Evolutionary conservation across 2,329 filamentous ascomycete genomes (phyloP).

Genomic region (Aspergillus hortae): DNA sequence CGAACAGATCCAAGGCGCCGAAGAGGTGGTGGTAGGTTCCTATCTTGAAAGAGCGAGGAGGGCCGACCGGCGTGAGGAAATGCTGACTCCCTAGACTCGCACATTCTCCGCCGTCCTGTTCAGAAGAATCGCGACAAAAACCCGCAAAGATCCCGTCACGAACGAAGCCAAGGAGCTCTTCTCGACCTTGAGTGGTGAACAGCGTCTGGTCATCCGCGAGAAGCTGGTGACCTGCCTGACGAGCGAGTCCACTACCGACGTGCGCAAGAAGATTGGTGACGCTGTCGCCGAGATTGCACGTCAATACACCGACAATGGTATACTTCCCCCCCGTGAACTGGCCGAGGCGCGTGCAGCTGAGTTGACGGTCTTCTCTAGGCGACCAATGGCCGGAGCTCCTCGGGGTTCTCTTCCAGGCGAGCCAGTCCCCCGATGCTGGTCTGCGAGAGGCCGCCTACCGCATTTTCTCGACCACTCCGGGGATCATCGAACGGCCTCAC

Average conservation of each 20-base stretch:
- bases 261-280: conserved; percentile 94
- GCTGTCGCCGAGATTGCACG: conserved; percentile 94
- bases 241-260: conserved; percentile 66
- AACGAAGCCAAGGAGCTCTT: conserved; percentile 80
- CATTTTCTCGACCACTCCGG: conserved; percentile 91
- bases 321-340: conserved; percentile 6
- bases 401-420: conserved; percentile 79
- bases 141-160: conserved; percentile 66
- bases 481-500: conserved; percentile 93
- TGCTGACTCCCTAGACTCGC: conserved; percentile 59
- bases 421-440: conserved; percentile 76
- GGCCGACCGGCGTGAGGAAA: too few species aligned
- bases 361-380: conserved; percentile 48
- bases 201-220: conserved; percentile 73
- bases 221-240: conserved; percentile 77
- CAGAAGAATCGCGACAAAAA: conserved; percentile 86
- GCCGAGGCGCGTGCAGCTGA: background rate
- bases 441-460: conserved; percentile 91
- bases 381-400: conserved; percentile 89
- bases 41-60: background rate
- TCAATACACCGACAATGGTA: conserved; percentile 90
- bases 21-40: conserved; percentile 64
- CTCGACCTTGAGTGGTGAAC: conserved; percentile 69
- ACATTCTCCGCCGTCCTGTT: conserved; percentile 94
- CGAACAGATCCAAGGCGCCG: conserved; percentile 81